Percentiles rank a stretch among this genome's conserved stretches.
Conservation (phyloP, 139 green algal species). For the Closterium sp. region DNA sequence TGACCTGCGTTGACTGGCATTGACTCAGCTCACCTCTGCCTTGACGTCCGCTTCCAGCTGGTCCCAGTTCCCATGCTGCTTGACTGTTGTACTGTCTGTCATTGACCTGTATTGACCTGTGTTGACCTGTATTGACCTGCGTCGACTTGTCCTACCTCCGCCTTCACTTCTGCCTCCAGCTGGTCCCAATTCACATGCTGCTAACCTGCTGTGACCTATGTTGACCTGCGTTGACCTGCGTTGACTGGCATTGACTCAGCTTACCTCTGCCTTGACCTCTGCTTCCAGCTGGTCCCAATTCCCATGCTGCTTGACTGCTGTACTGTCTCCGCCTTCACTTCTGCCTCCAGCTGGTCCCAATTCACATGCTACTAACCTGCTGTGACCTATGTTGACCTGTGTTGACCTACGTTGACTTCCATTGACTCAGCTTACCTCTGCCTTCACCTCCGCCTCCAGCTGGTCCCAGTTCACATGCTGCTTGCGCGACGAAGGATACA, state of each 20-base stretch:
- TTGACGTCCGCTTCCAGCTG: conserved; percentile 45
- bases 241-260: no score
- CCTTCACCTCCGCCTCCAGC: conserved; percentile 47
- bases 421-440: conserved; percentile 35
- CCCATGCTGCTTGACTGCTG: not conserved
- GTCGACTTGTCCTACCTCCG: no score
- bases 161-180: no score
- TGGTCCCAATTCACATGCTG: no score
- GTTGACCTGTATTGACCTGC: not conserved
- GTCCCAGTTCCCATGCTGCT: conserved; percentile 42
- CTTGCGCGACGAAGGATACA: conserved; percentile 32
- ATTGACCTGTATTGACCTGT: not conserved
- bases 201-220: no score
- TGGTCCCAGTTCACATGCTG: conserved; percentile 45
- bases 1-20: no score
- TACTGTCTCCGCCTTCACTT: conserved; percentile 45
- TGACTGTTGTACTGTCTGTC: not conserved
- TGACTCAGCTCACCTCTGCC: conserved; percentile 17
- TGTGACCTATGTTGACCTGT: no score
- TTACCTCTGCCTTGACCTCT: no score
- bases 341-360: conserved; percentile 50
- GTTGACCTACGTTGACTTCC: no score
- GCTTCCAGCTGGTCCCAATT: no score
- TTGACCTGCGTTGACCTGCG: no score
- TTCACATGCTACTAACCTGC: conserved; percentile 33